Base-by-base conservation (phyloP, 768 basidiomycete species). In the Guyanaporus albipodus region DNA sequence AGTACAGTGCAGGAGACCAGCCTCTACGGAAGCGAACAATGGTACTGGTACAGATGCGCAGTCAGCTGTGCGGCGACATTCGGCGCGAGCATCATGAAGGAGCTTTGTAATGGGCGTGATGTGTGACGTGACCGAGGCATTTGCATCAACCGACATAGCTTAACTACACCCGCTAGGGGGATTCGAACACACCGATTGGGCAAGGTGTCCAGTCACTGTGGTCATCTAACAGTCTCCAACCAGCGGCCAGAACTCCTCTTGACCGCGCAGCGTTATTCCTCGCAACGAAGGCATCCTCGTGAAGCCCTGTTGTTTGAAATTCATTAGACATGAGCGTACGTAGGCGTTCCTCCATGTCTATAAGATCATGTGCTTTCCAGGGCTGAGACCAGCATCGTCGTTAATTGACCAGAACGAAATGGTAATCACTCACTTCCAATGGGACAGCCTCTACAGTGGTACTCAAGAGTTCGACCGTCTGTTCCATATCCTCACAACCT, bases 141-240 rank as follows among this genome's bases (percentile, higher is more conserved):
- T 14, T 9, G 9, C 34, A 12, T 18, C 27, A 17, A 27, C 27
- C 18, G 24, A 27, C n/a, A n/a, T n/a, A n/a, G n/a, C n/a, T n/a
- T n/a, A n/a, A n/a, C 10, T 49, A 58, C 45, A 35, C 41, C 21
- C 34, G 51, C 27, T 42, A 42, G 19, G 37, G 22, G 12, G 24
- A 46, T 38, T 54, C 27, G 49, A 70, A 76, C 40, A 85, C 71
- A 8, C 87, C 87, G 36, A 90, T 82, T 6, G 87, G 86, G 57
- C 78, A 82, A 3, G 81, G 73, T 51, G 68, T 73, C 87, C 87
- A 88, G 29, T 64, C 62, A 14, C 66, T 67, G 15, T 53, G 64
- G 18, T 61, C 60, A 23, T 72, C 67, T 11, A 82, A 65, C 33
- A 71, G 44, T 40, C 69, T 70, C 85, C 87, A 89, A 18, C 85